These are phyloP conservation scores for Tympanopsis confertula DNA, from an alignment of 2,329 filamentous ascomycete species.

Conservation along the genomic window DNA sequence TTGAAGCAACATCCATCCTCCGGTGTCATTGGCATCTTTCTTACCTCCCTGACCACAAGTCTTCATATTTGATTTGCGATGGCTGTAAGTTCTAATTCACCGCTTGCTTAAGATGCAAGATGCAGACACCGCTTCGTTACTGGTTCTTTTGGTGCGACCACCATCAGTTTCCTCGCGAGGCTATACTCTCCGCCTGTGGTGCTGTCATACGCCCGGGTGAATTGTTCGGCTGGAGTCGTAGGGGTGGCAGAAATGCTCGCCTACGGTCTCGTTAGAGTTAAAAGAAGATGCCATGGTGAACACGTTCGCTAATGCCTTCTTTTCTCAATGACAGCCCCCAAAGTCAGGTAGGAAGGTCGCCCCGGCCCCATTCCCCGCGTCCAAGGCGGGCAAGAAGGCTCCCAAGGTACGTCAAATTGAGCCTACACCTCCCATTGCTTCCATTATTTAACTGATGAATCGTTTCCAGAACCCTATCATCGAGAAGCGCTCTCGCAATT, in stretches of 20 bases:
- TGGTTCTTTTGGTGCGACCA: too few relatives aligned
- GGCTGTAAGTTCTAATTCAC: too few relatives aligned
- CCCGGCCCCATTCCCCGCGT: slow-evolving; percentile 88
- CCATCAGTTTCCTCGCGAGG: too few relatives aligned
- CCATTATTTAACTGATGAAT: slow-evolving; percentile 4
- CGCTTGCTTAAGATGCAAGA: too few relatives aligned
- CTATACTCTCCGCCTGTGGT: too few relatives aligned
- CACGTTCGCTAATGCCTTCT: slow-evolving; percentile 91
- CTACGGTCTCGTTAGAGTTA: slow-evolving; percentile 76
- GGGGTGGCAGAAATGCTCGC: slow-evolving; percentile 41
- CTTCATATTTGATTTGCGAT: too few relatives aligned
- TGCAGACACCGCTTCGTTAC: too few relatives aligned
- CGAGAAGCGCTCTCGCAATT: slow-evolving; percentile 97
- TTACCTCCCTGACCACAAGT: too few relatives aligned
- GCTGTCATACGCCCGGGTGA: too few relatives aligned
- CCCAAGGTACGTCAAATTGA: slow-evolving; percentile 66
- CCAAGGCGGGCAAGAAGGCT: slow-evolving; percentile 90
- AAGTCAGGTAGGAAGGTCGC: slow-evolving; percentile 97
- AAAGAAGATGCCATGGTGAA: slow-evolving; percentile 72
- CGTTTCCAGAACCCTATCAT: slow-evolving; percentile 81
- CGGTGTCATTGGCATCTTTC: too few relatives aligned
- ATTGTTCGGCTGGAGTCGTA: slow-evolving; percentile 25
- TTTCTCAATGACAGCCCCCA: slow-evolving; percentile 99
- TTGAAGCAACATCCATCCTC: too few relatives aligned
- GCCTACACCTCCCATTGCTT: slow-evolving; percentile 1